A percentile compares a stretch with the other conserved stretches of the same genome.
phyloP scores from a whole-genome alignment of 2,329 filamentous ascomycete species.

The Periglandula ipomoeae region DNA sequence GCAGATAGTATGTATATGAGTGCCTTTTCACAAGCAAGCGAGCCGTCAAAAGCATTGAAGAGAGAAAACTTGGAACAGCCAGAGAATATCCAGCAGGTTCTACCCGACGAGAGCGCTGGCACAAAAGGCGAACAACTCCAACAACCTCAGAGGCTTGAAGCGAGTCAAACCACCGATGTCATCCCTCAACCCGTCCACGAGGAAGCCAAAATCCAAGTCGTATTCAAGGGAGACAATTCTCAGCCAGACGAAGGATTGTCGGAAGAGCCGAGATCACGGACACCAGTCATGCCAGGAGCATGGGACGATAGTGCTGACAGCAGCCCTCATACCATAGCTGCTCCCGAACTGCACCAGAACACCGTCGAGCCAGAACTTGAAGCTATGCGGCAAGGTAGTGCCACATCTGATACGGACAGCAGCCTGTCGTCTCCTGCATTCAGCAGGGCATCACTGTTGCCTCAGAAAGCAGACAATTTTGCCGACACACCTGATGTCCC shows the following conservation, averaged over 20 bases:
- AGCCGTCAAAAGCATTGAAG: conserved; percentile 1
- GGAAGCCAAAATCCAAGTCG: no score
- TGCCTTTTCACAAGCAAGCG: conserved; percentile 45
- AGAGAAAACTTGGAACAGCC: background rate
- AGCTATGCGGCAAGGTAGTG: background rate
- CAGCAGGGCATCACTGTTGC: conserved; percentile 14
- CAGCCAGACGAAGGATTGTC: background rate
- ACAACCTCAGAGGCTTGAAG: background rate
- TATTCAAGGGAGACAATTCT: background rate
- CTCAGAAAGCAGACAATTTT: background rate
- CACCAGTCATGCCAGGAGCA: conserved; percentile 38
- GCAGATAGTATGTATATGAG: conserved; percentile 85
- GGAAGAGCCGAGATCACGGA: background rate
- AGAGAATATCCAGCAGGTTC: background rate
- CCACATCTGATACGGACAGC: conserved; percentile 13
- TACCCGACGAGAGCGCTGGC: conserved; percentile 3
- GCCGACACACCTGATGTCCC: background rate
- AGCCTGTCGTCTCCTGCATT: conserved; percentile 21
- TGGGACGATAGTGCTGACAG: conserved; percentile 31
- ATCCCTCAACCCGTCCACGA: background rate
- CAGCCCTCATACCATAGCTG: background rate
- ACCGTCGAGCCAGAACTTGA: background rate
- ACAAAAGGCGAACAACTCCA: background rate
- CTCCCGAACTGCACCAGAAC: background rate
- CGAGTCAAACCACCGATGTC: background rate